phyloP scores from a whole-genome alignment of 2,329 filamentous ascomycete species.

The Colletotrichum sp. region DNA sequence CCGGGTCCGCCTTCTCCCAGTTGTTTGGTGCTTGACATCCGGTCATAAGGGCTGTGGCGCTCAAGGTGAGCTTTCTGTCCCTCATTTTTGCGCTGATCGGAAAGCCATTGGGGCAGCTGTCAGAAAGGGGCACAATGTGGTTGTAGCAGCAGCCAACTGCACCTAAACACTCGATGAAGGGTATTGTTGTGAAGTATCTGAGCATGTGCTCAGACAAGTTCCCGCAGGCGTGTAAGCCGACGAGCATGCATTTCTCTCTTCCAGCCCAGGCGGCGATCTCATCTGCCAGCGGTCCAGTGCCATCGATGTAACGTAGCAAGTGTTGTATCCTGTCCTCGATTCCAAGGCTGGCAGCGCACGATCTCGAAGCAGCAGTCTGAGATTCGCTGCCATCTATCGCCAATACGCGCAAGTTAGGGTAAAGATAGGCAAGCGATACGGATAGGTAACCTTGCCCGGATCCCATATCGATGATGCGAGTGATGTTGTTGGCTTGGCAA shows the following conservation, averaged over 20 bases:
- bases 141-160: slow-evolving; percentile 38
- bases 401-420: slow-evolving; percentile 28
- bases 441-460: slow-evolving; percentile 34
- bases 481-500: slow-evolving; percentile 27
- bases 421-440: slow-evolving; percentile 30
- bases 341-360: slow-evolving; percentile 25
- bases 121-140: slow-evolving; percentile 34
- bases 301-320: slow-evolving; percentile 32
- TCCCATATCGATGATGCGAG: slow-evolving; percentile 25
- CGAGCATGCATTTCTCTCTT: slow-evolving; percentile 32
- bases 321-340: slow-evolving; percentile 27
- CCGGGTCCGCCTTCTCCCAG: slow-evolving; percentile 28
- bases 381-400: slow-evolving; percentile 35
- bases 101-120: slow-evolving; percentile 39
- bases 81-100: slow-evolving; percentile 40
- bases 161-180: slow-evolving; percentile 26
- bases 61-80: slow-evolving; percentile 25
- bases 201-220: slow-evolving; percentile 37
- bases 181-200: slow-evolving; percentile 27
- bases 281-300: slow-evolving; percentile 21
- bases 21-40: slow-evolving; percentile 37
- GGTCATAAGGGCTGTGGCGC: slow-evolving; percentile 35
- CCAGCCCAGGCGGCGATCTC: slow-evolving; percentile 31
- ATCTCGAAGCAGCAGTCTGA: slow-evolving; percentile 30
- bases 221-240: slow-evolving; percentile 36